Base-by-base conservation (phyloP, 495 filamentous ascomycete species). In the Aspergillus olivimuriae region DNA sequence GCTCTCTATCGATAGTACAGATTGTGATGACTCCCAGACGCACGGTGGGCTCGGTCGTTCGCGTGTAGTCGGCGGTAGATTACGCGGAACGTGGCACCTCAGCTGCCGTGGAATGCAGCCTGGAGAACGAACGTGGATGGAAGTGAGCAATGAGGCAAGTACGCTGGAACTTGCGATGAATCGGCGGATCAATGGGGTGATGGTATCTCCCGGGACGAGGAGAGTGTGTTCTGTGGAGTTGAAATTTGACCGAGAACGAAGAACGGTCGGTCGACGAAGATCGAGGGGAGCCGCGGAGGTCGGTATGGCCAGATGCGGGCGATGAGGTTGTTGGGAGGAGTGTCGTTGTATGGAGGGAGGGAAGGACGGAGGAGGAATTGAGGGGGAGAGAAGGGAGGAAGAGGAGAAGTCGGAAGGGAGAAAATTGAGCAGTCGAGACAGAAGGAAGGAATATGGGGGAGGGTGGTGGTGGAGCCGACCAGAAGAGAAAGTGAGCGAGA, bases 391-490 rank as follows among this genome's bases (percentile, higher is more conserved):
- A 46, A 40, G 44, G 43, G 46, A 42, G 34, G 42, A 15, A 35
- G 17, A 34, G 9, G 14, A 52, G 31, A 30, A 45, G 24, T 11
- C 39, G 37, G 50, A 35, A 35, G 35, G 43, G 34, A 32, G 20
- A 24, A 43, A 17, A 16, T n/a, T 12, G 33, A 46, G 26, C 31
- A 36, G 31, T 41, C 30, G 36, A 32, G 41, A 31, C 24, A 48
- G 34, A 34, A 22, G 45, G 32, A 23, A 39, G 37, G 22, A 53
- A 54, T 51, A 53, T 49, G 45, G 50, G 53, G 49, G 44, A 47
- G 49, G 48, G 50, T 50, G 53, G 52, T 47, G 39, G 53, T 56
- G 53, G 53, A 56, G 43, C 49, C 30, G 39, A 43, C 37, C 40
- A 48, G 45, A 37, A 39, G 39, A 41, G 44, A 39, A 36, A 39